phyloP scores from a whole-genome alignment of 192 early-diverging fungal genomes.

The Linnemannia exigua region DNA sequence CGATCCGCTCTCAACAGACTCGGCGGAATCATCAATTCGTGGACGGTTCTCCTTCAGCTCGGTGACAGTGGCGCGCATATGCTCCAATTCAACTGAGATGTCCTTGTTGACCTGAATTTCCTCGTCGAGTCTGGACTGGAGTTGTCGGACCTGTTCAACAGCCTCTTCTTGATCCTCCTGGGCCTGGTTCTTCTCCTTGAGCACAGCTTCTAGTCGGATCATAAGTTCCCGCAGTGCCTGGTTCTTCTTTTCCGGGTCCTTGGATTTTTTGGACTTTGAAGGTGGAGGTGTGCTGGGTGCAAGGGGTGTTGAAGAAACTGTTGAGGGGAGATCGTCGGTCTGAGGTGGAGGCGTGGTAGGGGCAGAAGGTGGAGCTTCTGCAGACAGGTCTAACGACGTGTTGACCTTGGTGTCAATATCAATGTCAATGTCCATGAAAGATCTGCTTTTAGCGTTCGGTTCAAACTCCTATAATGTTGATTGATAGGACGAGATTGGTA shows the following conservation, averaged over 20 bases:
- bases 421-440: not conserved
- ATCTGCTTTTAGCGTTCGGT: not conserved
- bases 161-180: conserved; percentile 38
- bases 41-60: conserved; percentile 13
- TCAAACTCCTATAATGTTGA: not conserved
- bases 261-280: conserved; percentile 13
- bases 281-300: not conserved
- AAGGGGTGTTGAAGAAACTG: not conserved
- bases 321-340: not conserved
- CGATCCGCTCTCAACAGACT: not conserved
- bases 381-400: conserved; percentile 8
- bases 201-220: conserved; percentile 28
- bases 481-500: not conserved
- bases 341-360: conserved; percentile 5
- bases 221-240: conserved; percentile 41
- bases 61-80: conserved; percentile 15
- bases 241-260: conserved; percentile 22
- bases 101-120: conserved; percentile 21
- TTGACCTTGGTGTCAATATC: conserved; percentile 23
- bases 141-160: conserved; percentile 5
- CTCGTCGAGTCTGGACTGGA: conserved; percentile 7
- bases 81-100: conserved; percentile 20
- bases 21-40: not conserved
- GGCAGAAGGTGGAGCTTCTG: not conserved
- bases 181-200: conserved; percentile 43